Percentiles rank a stretch among this genome's conserved stretches.
These are phyloP conservation scores for Botrytis cinerea DNA, from an alignment of 2,329 filamentous ascomycete genomes.

Conservation along the genomic window DNA sequence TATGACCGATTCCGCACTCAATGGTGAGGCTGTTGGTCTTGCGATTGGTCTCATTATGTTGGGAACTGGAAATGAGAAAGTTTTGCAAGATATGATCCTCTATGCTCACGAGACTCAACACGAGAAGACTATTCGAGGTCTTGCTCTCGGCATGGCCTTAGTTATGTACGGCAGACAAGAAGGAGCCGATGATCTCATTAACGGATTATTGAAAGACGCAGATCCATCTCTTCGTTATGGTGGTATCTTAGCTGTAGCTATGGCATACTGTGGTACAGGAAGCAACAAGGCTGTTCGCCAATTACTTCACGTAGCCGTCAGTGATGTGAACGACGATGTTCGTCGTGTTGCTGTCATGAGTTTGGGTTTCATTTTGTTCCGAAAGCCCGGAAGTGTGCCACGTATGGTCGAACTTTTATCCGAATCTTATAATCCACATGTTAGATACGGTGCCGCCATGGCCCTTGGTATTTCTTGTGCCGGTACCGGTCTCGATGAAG, in stretches of 20 bases:
- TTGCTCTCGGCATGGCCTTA: constrained; percentile 93
- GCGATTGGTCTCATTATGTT: constrained; percentile 98
- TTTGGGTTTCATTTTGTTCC: constrained; percentile 96
- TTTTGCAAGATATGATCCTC: constrained; percentile 93
- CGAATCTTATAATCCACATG: constrained; percentile 98
- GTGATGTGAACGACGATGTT: constrained; percentile 97
- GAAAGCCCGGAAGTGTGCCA: constrained; percentile 94
- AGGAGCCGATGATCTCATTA: constrained; percentile 90
- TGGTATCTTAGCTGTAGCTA: constrained; percentile 96
- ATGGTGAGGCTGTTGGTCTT: constrained; percentile 93
- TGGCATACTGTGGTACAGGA: constrained; percentile 95
- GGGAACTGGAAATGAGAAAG: constrained; percentile 92
- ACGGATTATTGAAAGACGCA: constrained; percentile 87
- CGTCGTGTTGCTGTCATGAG: constrained; percentile 96
- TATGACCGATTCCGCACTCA: constrained; percentile 91
- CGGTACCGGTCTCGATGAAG: constrained; percentile 92
- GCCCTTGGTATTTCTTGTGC: constrained; percentile 97
- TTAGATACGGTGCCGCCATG: constrained; percentile 97
- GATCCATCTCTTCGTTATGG: constrained; percentile 94
- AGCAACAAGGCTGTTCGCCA: constrained; percentile 99
- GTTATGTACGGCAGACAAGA: constrained; percentile 99
- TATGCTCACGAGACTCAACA: constrained; percentile 98
- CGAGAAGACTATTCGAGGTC: constrained; percentile 96
- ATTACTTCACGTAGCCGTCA: constrained; percentile 92
- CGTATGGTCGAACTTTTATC: constrained; percentile 98